Evolutionary conservation across 139 green algal species (phyloP).

Genomic region (Chlorella sp.): DNA sequence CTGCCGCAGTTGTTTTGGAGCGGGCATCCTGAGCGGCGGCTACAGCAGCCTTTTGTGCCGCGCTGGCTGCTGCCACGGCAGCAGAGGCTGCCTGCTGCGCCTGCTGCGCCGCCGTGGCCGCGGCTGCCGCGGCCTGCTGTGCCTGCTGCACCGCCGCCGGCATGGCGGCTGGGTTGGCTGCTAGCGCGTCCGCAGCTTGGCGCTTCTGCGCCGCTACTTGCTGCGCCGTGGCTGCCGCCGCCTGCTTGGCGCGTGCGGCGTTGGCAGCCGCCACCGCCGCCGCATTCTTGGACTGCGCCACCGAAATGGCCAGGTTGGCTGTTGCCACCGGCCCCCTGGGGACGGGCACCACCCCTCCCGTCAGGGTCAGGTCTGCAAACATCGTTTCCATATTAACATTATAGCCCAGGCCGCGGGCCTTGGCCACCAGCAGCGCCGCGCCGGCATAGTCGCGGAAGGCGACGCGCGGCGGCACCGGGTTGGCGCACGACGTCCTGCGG

Average conservation of each 20-base stretch:
- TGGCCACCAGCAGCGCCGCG: background rate
- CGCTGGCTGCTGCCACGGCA: background rate
- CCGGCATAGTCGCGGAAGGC: background rate
- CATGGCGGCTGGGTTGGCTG: background rate
- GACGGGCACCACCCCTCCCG: background rate
- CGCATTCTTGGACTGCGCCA: background rate
- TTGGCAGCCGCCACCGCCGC: background rate
- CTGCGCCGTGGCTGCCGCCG: background rate
- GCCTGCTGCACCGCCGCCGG: background rate
- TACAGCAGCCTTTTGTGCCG: background rate
- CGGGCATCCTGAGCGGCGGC: background rate
- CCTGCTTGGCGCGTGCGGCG: background rate
- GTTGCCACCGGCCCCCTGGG: background rate
- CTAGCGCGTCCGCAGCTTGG: background rate
- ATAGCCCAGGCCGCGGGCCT: background rate
- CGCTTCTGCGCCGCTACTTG: background rate
- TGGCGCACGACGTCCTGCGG: conserved; percentile 7
- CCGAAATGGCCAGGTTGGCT: background rate
- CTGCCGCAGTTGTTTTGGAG: background rate
- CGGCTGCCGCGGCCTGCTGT: background rate
- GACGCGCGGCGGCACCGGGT: background rate
- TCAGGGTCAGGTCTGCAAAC: background rate
- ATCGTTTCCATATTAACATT: conserved; percentile 1
- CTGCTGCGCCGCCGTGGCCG: background rate
- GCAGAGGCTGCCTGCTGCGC: background rate